phyloP scores from a whole-genome alignment of 2,329 filamentous ascomycete genomes.

The Cladosporium sp. region DNA sequence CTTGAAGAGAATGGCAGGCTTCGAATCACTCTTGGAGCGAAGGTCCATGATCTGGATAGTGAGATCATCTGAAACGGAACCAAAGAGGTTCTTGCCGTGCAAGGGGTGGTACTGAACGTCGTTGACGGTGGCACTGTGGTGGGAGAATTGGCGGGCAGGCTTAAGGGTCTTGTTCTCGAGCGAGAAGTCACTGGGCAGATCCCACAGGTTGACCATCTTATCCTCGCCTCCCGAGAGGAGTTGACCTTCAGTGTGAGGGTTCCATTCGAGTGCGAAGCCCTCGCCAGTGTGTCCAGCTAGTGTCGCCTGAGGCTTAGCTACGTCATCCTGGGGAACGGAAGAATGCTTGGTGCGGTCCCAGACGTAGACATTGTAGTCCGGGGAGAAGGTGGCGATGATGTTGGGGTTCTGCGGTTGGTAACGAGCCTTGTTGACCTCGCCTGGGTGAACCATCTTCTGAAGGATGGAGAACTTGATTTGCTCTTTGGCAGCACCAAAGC shows the following conservation, averaged over 20 bases:
- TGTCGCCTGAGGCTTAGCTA: conserved; percentile 75
- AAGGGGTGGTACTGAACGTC: conserved; percentile 94
- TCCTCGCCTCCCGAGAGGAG: conserved; percentile 91
- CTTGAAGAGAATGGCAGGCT: conserved; percentile 55
- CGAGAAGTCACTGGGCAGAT: conserved; percentile 67
- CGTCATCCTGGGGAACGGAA: conserved; percentile 58
- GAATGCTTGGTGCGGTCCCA: conserved; percentile 96
- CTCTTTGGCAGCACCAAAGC: conserved; percentile 74
- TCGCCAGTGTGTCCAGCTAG: conserved; percentile 80
- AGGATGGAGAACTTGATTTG: conserved; percentile 85
- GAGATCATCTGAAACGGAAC: conserved; percentile 90
- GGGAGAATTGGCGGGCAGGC: conserved; percentile 71
- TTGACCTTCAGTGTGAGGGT: conserved; percentile 72
- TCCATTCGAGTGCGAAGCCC: conserved; percentile 93
- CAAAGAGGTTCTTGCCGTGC: conserved; percentile 71
- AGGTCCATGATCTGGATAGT: conserved; percentile 89
- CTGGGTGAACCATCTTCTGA: conserved; percentile 93
- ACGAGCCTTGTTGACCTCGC: conserved; percentile 96
- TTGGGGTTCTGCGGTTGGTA: conserved; percentile 98
- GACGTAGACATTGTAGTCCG: conserved; percentile 81
- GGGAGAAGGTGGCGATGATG: conserved; percentile 87
- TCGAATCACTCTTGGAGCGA: conserved; percentile 56
- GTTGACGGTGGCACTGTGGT: conserved; percentile 89
- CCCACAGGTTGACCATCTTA: conserved; percentile 87
- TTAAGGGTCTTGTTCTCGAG: conserved; percentile 65